Base-by-base conservation (phyloP, 352 stramenopile species). In the Saprolegnia parasitica region DNA sequence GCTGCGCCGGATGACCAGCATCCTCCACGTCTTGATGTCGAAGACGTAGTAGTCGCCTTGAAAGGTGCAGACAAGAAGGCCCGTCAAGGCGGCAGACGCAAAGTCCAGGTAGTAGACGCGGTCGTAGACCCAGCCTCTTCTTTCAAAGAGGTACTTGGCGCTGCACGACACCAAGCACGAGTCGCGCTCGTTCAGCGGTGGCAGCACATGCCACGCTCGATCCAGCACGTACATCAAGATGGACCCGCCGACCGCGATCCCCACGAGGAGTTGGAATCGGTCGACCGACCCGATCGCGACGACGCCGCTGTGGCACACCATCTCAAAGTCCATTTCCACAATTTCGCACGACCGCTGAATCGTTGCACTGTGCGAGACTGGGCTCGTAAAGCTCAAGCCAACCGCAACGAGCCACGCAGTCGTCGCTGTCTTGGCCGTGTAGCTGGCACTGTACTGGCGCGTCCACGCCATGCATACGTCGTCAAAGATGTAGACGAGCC, bases 1-100 rank as follows among this genome's bases (percentile, higher is more conserved):
- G 10, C 18, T n/a, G 11, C 42, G 42, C 3, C 3, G 11, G 3
- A 61, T 4, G 2, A 61, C 23, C 4, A 61, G 23, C 20, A 23
- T 61, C 2, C 58, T 8, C 58, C 58, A 66, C 23, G 58, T 37
- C 18, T 66, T 66, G 46, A 66, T 39, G 46, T 66, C 58, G 16
- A 66, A 29, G n/a, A 66, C 58, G 23, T 66, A 55, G 4, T 26
- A 15, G 9, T 26, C 16, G 23, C 32, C 15, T n/a, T 56, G 4
- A 16, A 8, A 32, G 1, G 23, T 8, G 18, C 60, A 18, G n/a
- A 66, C 46, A 21, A 66, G 58, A 3, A 66, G 58, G n/a, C 58
- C 58, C 2, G 58, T 39, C 58, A 52, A 21, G 23, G n/a, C 35
- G 6, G 58, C 58, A 3, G 58, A 66, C 21, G 58, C 58, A 35